A percentile compares a stretch with the other conserved stretches of the same genome.
These are phyloP conservation scores for Lachnellula arida DNA, from an alignment of 2,329 filamentous ascomycete genomes.

Conservation along the genomic window DNA sequence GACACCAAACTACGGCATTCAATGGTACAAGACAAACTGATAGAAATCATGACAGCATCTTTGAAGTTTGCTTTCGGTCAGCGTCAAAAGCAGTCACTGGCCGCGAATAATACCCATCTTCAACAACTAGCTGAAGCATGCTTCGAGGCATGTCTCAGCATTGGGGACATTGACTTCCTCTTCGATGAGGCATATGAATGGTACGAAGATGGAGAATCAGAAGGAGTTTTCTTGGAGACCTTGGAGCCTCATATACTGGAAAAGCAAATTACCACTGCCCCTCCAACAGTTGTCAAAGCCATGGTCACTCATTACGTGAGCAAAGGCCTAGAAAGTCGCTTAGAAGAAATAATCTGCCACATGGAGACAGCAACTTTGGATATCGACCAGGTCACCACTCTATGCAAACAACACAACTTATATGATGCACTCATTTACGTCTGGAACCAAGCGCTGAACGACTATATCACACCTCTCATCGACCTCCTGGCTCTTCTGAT, in stretches of 20 bases:
- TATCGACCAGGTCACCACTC: constrained; percentile 81
- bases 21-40: constrained; percentile 80
- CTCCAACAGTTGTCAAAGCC: constrained; percentile 79
- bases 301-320: constrained; percentile 77
- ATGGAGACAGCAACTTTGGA: constrained; percentile 89
- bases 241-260: constrained; percentile 86
- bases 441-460: constrained; percentile 85
- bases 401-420: constrained; percentile 87
- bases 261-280: constrained; percentile 66
- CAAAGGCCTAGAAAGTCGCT: constrained; percentile 66
- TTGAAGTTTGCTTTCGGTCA: constrained; percentile 82
- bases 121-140: constrained; percentile 77
- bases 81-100: constrained; percentile 44
- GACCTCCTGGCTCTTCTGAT: constrained; percentile 71
- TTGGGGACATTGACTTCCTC: constrained; percentile 75
- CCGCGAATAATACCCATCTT: constrained; percentile 47
- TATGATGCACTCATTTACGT: constrained; percentile 97
- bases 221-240: constrained; percentile 78
- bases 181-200: constrained; percentile 89
- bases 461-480: constrained; percentile 86
- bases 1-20: constrained; percentile 69
- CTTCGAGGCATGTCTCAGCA: constrained; percentile 75
- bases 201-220: constrained; percentile 72
- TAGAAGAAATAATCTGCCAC: constrained; percentile 93
- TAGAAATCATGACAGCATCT: constrained; percentile 92